These are phyloP conservation scores for Tylopilus sp. DNA, from an alignment of 768 basidiomycete species.

Conservation along the genomic window DNA sequence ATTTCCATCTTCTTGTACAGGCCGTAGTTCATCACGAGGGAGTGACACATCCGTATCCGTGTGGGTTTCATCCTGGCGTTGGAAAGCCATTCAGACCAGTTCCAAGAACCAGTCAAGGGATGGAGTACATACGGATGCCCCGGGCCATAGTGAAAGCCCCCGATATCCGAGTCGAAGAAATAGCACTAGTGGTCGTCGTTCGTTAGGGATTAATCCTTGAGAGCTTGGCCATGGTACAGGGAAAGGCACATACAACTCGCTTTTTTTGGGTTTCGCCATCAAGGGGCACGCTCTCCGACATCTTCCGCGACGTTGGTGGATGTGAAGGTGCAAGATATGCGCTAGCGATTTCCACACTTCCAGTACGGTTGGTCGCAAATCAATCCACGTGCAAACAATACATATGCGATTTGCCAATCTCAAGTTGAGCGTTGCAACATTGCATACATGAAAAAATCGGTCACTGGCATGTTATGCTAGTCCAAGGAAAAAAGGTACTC, in stretches of 20 bases:
- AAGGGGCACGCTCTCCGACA: conserved; percentile 46
- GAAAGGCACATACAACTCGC: conserved; percentile 66
- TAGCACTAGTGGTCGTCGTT: conserved; percentile 65
- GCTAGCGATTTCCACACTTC: not conserved
- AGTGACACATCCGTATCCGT: conserved; percentile 98
- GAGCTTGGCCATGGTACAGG: conserved; percentile 5
- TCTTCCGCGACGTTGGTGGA: conserved; percentile 11
- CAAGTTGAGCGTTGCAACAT: not conserved
- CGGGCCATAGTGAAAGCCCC: conserved; percentile 98
- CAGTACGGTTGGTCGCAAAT: not conserved
- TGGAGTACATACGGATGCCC: conserved; percentile 76
- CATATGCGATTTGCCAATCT: not conserved
- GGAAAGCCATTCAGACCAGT: not conserved
- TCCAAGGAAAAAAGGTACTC: conserved; percentile 5
- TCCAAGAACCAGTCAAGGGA: not conserved
- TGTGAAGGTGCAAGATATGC: not conserved
- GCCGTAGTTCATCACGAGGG: conserved; percentile 99
- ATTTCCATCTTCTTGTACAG: conserved; percentile 99
- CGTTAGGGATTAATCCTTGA: conserved; percentile 2
- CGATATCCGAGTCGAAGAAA: conserved; percentile 99
- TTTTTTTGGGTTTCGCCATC: conserved; percentile 76
- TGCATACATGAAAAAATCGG: not conserved
- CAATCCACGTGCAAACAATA: conserved; percentile 21
- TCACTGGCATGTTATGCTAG: not conserved
- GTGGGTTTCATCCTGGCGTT: conserved; percentile 88